Evolutionary conservation across 208 protist species (phyloP).

Genomic region (Acanthamoeba comandoni): DNA sequence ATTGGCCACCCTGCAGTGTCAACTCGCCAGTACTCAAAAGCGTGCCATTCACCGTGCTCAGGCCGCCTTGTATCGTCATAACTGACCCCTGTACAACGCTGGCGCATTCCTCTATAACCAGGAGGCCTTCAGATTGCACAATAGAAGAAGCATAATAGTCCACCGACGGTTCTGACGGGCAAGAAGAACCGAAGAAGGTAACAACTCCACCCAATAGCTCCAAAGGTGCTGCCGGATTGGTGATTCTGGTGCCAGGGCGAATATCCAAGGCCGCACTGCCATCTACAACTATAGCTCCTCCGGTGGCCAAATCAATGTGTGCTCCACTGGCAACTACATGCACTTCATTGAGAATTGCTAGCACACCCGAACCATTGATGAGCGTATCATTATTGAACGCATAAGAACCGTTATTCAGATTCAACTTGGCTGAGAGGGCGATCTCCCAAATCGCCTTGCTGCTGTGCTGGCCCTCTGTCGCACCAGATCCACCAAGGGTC

Average conservation of each 20-base stretch:
- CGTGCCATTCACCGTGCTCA: neutral
- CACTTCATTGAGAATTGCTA: slow-evolving; percentile 1
- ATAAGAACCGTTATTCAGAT: slow-evolving; percentile 35
- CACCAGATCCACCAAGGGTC: neutral
- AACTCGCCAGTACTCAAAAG: neutral
- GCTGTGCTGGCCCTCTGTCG: neutral
- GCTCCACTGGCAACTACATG: neutral
- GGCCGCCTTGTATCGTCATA: slow-evolving; percentile 13
- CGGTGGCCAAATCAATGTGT: neutral
- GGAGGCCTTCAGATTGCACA: slow-evolving; percentile 9
- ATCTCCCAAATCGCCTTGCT: neutral
- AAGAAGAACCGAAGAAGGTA: neutral
- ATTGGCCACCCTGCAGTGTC: neutral
- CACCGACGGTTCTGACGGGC: neutral
- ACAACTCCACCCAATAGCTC: slow-evolving; percentile 1
- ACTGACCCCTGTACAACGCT: neutral
- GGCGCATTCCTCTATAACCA: slow-evolving; percentile 14
- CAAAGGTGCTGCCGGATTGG: neutral
- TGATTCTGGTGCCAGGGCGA: neutral
- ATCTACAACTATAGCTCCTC: slow-evolving; percentile 4
- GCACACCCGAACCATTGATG: slow-evolving; percentile 23
- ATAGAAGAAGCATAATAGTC: slow-evolving; percentile 6
- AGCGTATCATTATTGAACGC: slow-evolving; percentile 21
- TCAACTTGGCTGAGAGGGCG: neutral
- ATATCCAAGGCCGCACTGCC: slow-evolving; percentile 38